A percentile compares a stretch with the other conserved stretches of the same genome.
These are phyloP conservation scores for Tolypocladium paradoxum DNA, from an alignment of 2,329 filamentous ascomycete genomes.

Conservation along the genomic window DNA sequence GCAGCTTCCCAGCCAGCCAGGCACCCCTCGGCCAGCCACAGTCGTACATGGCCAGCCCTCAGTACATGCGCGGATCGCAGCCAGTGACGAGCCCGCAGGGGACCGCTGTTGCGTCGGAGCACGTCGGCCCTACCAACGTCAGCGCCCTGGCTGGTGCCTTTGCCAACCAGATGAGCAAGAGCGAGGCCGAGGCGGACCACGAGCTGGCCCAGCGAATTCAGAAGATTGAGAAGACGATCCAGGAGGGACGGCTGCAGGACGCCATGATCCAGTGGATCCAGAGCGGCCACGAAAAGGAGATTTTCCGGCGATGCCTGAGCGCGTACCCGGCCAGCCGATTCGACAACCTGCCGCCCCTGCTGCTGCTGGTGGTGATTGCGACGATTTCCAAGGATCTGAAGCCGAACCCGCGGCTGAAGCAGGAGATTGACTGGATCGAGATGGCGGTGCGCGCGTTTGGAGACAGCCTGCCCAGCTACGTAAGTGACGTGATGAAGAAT, in stretches of 20 bases:
- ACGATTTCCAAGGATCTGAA: constrained; percentile 50
- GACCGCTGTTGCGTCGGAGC: constrained; percentile 18
- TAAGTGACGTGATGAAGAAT: constrained; percentile 26
- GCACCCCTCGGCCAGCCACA: constrained; percentile 17
- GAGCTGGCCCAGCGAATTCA: constrained; percentile 47
- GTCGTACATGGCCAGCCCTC: constrained; percentile 23
- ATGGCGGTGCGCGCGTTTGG: constrained; percentile 45
- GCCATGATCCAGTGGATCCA: constrained; percentile 59
- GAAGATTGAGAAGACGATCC: constrained; percentile 51
- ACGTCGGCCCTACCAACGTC: constrained; percentile 20
- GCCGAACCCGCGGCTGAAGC: constrained; percentile 37
- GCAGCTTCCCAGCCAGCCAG: constrained; percentile 23
- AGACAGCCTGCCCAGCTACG: constrained; percentile 35
- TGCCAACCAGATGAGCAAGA: constrained; percentile 23
- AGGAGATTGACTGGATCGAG: constrained; percentile 51
- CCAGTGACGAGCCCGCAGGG: constrained; percentile 22
- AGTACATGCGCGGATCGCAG: constrained; percentile 23
- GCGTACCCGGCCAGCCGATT: constrained; percentile 31
- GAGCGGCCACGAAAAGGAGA: constrained; percentile 48
- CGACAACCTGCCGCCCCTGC: constrained; percentile 46
- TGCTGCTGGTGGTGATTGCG: constrained; percentile 54
- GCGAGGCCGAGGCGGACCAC: constrained; percentile 24
- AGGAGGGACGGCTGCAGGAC: constrained; percentile 48
- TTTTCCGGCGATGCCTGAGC: constrained; percentile 41
- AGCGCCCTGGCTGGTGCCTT: constrained; percentile 24